Evolutionary conservation across 345 rosid genomes (phyloP).

Genomic region (Lumnitzera littorea): DNA sequence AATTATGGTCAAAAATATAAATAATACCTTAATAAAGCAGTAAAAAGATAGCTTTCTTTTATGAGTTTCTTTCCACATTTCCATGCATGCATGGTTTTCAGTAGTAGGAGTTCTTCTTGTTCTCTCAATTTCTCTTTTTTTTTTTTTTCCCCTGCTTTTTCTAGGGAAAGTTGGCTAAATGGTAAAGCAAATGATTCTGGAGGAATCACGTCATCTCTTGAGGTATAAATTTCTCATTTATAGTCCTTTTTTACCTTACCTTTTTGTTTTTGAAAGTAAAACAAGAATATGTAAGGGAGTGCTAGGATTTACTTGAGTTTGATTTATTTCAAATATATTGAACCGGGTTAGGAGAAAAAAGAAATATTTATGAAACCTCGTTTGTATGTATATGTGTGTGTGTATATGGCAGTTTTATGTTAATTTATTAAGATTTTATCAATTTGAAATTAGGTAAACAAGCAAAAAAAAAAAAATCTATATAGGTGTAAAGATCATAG

Average conservation of each 20-base stretch:
- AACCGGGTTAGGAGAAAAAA: too few relatives aligned
- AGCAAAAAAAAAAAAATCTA: too few relatives aligned
- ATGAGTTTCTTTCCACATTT: conserved; percentile 12
- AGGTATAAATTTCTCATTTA: conserved; percentile 40
- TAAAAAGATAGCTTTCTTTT: conserved; percentile 24
- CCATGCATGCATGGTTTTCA: conserved; percentile 44
- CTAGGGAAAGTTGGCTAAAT: conserved; percentile 96
- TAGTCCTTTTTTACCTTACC: background rate
- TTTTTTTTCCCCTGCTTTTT: conserved; percentile 19
- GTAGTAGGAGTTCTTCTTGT: conserved; percentile 32
- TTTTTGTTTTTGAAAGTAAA: too few relatives aligned
- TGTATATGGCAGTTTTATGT: too few relatives aligned
- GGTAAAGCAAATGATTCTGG: conserved; percentile 59
- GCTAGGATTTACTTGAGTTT: too few relatives aligned
- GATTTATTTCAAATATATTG: too few relatives aligned
- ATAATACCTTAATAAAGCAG: background rate
- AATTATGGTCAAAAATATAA: conserved; percentile 1
- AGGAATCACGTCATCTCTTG: conserved; percentile 48
- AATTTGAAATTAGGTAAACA: too few relatives aligned
- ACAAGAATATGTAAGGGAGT: too few relatives aligned
- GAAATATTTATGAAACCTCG: too few relatives aligned
- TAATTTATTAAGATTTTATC: too few relatives aligned
- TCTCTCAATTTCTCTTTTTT: conserved; percentile 17
- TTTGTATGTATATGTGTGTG: too few relatives aligned
- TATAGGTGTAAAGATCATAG: too few relatives aligned